Evolutionary conservation across 208 protist species (phyloP), one percentile per base, ranked within the genome.

Genomic region (Borovskyia barvae): DNA sequence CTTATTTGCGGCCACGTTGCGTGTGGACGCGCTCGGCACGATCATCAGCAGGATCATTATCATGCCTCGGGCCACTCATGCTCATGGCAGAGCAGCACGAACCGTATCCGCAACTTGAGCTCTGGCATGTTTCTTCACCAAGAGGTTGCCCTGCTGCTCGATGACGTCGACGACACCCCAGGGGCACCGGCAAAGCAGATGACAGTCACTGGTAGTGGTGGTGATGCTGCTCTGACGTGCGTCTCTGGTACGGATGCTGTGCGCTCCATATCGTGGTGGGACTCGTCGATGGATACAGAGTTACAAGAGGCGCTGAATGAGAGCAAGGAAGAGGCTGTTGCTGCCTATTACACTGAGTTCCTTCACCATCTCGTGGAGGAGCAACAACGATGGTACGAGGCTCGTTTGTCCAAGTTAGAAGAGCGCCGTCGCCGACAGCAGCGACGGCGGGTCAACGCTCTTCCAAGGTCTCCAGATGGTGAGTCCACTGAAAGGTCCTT

Each of bases 1-100:
- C 54, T 95, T 0, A 73, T 92, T 22, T 95, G 89, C 60, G 89
- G 89, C 19, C 74, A 72, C 71, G 78, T 91, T 11, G 75, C 70
- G 3, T 95, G 89, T 59, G 85, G 85, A 0, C 68, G 67, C 19
- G 81, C 78, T 1, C 72, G 82, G 8, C 47, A 35, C n/a, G 63
- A 74, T 35, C 83, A 95, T 57, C 42, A 67, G 48, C 40, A 77
- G 40, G 62, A 49, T 17, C 89, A 95, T 68, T 88, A 79, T 51
- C 53, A 76, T 15, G 50, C 12, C 39, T 86, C 78, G 12, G 77
- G 78, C 5, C 89, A 95, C 72, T 83, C 81, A 37, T 87, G 79
- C 52, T 58, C 82, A 35, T 70, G 85, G 67, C 82, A 95, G 76
- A 77, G 72, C 57, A 74, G 54, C 49, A 87, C 83, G 0, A 79